Base-by-base conservation (phyloP, 2,329 filamentous ascomycete genomes). In the Ceratocystis papillata region DNA sequence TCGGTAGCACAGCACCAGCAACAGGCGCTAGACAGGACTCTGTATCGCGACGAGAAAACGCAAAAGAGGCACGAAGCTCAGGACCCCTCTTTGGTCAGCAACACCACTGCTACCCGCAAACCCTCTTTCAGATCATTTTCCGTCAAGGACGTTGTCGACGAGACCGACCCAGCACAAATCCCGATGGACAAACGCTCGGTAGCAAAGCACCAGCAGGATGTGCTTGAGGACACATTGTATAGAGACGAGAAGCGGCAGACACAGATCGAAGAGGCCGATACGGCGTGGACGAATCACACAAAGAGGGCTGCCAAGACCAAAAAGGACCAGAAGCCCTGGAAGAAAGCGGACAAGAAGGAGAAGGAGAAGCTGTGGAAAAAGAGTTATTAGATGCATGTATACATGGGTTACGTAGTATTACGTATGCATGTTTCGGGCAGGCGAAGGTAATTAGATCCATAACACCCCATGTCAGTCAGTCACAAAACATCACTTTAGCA, bases 311-410 rank as follows among this genome's bases (percentile, higher is more conserved):
- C 17, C 28, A 15, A 6, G 28, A 22, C 20, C 4, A 46, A 25
- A 33, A 46, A 48, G 33, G 45, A 44, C 28, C 20, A 67, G 57
- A 67, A 67, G 17, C 45, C 62, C 62, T 55, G 45, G 44, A 65
- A 65, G 30, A 46, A 65, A 41, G 17, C 17, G 60, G 46, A n/a
- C n/a, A 25, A 25, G 22, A 64, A 65, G 17, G 63, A 50, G 22
- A 63, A 65, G 57, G 33, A 57, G 61, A 48, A 61, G 5, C 20
- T 60, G 30, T 45, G 22, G 10, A 17, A 65, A 7, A 22, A 65
- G 25, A 20, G 20, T 5, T 55, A 62, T n/a, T 60, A 65, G 37
- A 50, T 7, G 6, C 28, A 55, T 10, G 46, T 50, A 17, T 17
- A 1, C 20, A 20, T 12, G 48, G 48, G 48, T n/a, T 48, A 22